phyloP scores from a whole-genome alignment of 805 yeast genomes.

The Metschnikowia corniflorae region DNA sequence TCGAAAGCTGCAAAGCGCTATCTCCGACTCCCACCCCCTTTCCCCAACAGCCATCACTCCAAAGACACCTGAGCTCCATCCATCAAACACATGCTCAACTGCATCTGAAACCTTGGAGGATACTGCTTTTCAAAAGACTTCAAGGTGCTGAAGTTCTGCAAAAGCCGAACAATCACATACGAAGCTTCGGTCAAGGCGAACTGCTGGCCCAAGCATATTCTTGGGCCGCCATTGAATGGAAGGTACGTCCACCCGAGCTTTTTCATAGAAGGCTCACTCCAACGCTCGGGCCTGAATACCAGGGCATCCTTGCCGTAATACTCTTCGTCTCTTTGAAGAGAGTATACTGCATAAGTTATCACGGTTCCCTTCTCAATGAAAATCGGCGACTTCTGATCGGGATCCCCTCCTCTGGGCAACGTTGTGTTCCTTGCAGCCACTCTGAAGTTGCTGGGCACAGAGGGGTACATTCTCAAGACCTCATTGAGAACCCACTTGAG shows the following conservation, averaged over 20 bases:
- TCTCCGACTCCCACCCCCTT: no score
- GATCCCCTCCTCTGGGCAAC: conserved; percentile 51
- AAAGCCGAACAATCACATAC: conserved; percentile 18
- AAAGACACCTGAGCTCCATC: no score
- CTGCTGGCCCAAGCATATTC: conserved; percentile 25
- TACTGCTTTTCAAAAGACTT: conserved; percentile 10
- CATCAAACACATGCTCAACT: conserved; percentile 17
- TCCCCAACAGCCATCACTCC: no score
- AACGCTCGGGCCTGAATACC: conserved; percentile 48
- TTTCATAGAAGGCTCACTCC: conserved; percentile 29
- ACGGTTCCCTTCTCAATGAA: conserved; percentile 42
- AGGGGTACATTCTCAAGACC: conserved; percentile 47
- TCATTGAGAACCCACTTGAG: conserved; percentile 48
- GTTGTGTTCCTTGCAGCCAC: conserved; percentile 44
- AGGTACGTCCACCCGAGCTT: conserved; percentile 22
- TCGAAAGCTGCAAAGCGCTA: no score
- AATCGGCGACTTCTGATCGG: conserved; percentile 34
- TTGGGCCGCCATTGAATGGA: conserved; percentile 25
- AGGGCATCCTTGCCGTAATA: conserved; percentile 44
- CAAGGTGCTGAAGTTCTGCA: conserved; percentile 17
- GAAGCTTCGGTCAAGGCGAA: conserved; percentile 23
- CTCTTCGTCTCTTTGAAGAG: conserved; percentile 37
- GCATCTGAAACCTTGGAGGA: conserved; percentile 15
- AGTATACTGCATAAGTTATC: conserved; percentile 37
- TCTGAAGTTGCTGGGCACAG: conserved; percentile 51